These are phyloP conservation scores for Potentilla sterilis DNA, from an alignment of 306 rosid genomes.

Conservation along the genomic window DNA sequence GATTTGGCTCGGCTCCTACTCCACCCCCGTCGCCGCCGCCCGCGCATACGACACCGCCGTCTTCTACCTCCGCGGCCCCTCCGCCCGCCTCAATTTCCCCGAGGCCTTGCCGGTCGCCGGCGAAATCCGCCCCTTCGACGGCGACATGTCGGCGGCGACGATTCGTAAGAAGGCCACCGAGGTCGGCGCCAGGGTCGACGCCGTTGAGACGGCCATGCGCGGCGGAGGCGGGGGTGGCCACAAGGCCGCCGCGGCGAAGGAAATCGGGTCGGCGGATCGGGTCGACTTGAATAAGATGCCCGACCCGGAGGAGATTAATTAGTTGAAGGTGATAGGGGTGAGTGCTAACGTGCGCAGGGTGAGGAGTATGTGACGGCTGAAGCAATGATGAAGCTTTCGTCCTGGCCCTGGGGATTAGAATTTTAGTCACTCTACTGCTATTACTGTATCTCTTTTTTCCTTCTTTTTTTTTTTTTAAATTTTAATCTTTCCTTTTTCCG, in stretches of 20 bases:
- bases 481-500: conserved; percentile 1
- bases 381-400: conserved; percentile 68
- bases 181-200: conserved; percentile 92
- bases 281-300: conserved; percentile 85
- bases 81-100: conserved; percentile 89
- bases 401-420: conserved; percentile 28
- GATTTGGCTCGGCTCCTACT: conserved; percentile 97
- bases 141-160: conserved; percentile 79
- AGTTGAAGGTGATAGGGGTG: too few relatives aligned
- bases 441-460: not conserved
- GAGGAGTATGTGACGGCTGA: conserved; percentile 51
- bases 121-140: conserved; percentile 15
- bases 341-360: conserved; percentile 43
- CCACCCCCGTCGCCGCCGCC: conserved; percentile 93
- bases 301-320: conserved; percentile 62
- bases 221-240: not conserved
- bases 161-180: conserved; percentile 88
- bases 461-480: not conserved
- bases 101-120: conserved; percentile 47
- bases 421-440: conserved; percentile 16
- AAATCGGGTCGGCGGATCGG: conserved; percentile 43
- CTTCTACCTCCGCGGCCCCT: conserved; percentile 78
- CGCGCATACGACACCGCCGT: conserved; percentile 98
- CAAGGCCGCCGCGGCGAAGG: conserved; percentile 6
- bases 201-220: conserved; percentile 53